Evolutionary conservation across 805 yeast species (phyloP), one percentile per base, ranked within the genome.

Genomic region (Ogataea thermomethanolica): DNA sequence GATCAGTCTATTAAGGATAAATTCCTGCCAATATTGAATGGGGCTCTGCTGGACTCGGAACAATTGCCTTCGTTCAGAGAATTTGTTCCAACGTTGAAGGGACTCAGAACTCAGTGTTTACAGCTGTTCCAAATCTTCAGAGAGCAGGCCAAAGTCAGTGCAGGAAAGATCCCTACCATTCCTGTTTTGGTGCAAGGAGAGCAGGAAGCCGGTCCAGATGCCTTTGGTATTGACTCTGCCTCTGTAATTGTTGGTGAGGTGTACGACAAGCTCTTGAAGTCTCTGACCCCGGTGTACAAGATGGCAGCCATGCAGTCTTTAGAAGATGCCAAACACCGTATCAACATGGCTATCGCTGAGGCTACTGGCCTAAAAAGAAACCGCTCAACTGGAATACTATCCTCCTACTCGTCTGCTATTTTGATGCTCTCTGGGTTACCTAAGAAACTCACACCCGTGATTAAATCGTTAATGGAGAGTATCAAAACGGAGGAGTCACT

Each of bases 161-260:
- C 78, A 9, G 69, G 74, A 14, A 83, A 81, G 56, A 60, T 88
- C 5, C 97, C 97, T 0, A 84, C 80, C 39, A 61, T 93, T 13
- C 93, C 99, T 0, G 81, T 89, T 5, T 79, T 90, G 8, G 96
- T 91, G 4, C 91, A 89, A 61, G 99, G 99, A 25, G 98, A 93
- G 57, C 71, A 79, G 1, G 95, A 86, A 44, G 95, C 97, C 2
- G 97, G 96, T 2, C 88, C 95, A 1, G 89, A 83, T 53, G 98
- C 97, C 0, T 93, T 93, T 64, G 77, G 88, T 11, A 59, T 93
- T 29, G 84, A 75, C 30, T 75, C 77, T 45, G 97, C 96, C 1
- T 84, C 84, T 41, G 75, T 77, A 46, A 73, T 89, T 1, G 53
- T 82, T 24, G 67, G 67, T 29, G 85, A 79, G 28, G 76, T 79